Conservation (phyloP, 176 grass and related monocot genomes). For the Oryza punctata region DNA sequence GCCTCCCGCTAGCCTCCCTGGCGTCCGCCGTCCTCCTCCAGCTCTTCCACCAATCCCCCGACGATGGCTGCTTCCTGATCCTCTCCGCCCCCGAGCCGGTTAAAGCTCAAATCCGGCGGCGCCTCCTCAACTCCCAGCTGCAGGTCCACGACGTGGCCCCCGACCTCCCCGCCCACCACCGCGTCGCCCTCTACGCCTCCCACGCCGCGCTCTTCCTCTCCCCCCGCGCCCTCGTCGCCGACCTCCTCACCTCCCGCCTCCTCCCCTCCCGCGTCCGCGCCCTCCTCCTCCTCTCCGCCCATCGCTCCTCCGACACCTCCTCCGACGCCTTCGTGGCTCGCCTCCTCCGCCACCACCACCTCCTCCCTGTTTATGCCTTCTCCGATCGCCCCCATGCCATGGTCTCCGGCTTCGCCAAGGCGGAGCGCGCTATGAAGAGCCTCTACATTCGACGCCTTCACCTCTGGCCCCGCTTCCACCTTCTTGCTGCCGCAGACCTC, state of each 20-base stretch:
- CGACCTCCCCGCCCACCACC: constrained; percentile 71
- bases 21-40: constrained; percentile 64
- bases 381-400: constrained; percentile 84
- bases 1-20: constrained; percentile 67
- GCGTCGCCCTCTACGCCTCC: constrained; percentile 71
- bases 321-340: constrained; percentile 83
- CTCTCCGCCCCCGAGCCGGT: constrained; percentile 73
- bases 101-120: constrained; percentile 51
- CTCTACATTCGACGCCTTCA: constrained; percentile 85
- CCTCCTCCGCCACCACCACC: constrained; percentile 58
- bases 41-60: constrained; percentile 52
- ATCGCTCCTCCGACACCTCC: constrained; percentile 77
- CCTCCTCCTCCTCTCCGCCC: constrained; percentile 65
- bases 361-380: constrained; percentile 73
- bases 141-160: constrained; percentile 56
- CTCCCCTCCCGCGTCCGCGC: constrained; percentile 52
- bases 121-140: constrained; percentile 38
- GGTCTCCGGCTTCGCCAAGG: constrained; percentile 90
- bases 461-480: constrained; percentile 96
- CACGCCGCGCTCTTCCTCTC: constrained; percentile 69
- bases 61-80: constrained; percentile 59
- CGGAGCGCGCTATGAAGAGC: constrained; percentile 85
- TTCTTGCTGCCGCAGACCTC: constrained; percentile 70
- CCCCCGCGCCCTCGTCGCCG: constrained; percentile 77
- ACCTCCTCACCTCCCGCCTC: constrained; percentile 85